Percentiles rank a stretch among this genome's conserved stretches.
phyloP scores from a whole-genome alignment of 164 flowering plant genomes.

The Chloranthus sessilifolius region DNA sequence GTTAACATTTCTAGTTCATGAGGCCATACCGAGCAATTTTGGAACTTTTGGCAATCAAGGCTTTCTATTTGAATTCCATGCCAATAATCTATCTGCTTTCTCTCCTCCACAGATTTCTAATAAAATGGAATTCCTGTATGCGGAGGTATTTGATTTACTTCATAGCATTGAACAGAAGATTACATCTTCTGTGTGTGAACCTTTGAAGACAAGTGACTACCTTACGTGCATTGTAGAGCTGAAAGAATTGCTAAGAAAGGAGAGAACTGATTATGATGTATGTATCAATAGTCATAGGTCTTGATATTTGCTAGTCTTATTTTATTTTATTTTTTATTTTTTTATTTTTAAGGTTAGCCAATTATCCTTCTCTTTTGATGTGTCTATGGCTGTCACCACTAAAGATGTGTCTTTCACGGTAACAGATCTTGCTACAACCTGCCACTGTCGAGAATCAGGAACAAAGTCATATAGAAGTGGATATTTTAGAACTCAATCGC shows the following conservation, averaged over 20 bases:
- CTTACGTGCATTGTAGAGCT: constrained; percentile 50
- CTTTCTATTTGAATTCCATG: background rate
- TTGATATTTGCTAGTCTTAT: background rate
- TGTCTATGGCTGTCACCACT: background rate
- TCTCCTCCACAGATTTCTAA: constrained; percentile 46
- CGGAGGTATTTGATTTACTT: constrained; percentile 56
- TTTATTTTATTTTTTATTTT: background rate
- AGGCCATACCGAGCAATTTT: no score
- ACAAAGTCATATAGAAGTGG: constrained; percentile 23
- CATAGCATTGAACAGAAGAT: constrained; percentile 45
- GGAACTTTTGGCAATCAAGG: background rate
- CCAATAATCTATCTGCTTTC: background rate
- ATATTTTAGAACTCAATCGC: constrained; percentile 70
- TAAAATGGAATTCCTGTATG: constrained; percentile 58
- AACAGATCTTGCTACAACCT: constrained; percentile 51
- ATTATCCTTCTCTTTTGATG: background rate
- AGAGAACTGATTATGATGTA: constrained; percentile 64
- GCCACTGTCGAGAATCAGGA: constrained; percentile 23
- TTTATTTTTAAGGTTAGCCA: background rate
- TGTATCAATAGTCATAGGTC: constrained; percentile 17
- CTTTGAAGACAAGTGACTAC: constrained; percentile 34
- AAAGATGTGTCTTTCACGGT: background rate
- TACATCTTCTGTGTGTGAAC: constrained; percentile 27
- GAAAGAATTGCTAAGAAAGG: constrained; percentile 50
- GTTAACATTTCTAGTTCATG: background rate